Base-by-base conservation (phyloP, 208 protist genomes). In the Wallacemonas collosoma region DNA sequence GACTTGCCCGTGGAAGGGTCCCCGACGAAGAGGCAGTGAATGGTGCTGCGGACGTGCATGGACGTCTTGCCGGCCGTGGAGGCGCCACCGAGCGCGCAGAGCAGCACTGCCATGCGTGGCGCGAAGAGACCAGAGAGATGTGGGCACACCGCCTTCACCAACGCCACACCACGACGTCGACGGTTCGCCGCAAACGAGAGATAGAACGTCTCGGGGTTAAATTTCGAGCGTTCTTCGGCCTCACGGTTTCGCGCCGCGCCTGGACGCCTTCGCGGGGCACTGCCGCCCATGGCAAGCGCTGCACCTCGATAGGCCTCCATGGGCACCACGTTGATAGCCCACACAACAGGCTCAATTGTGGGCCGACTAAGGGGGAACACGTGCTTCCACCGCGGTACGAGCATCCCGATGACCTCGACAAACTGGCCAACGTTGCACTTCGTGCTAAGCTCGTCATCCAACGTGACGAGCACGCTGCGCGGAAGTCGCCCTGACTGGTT, bases 1-100 rank as follows among this genome's bases (percentile, higher is more conserved):
- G 90, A 94, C 72, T 99, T 99, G 45, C 98, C 98, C 0, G 98
- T 99, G 0, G 98, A 99, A 2, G 99, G 99, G 88, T 99, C 99
- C 11, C 99, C 99, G 8, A 99, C 93, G 72, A 99, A 91, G 3
- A 99, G 80, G 40, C 99, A 90, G 90, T 99, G 98, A 70, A 99
- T 98, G 62, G 99, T 98, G 58, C 79, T 89, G 58, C 89, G 82
- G 53, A 91, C 73, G 73, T 90, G 88, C 80, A 94, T 88, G 47
- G 66, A 44, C 2, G 80, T 83, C 62, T 88, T 91, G 39, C 84
- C 96, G 38, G 69, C 68, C 38, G 81, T 93, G 54, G 75, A 81
- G 1, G 86, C 81, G 44, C 91, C 91, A 38, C 86, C 88, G 11
- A 96, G 53, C 1, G 86, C 74, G 9, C 89, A 88, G 61, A 96